Base-by-base conservation (phyloP, 2,329 filamentous ascomycete species). In the Paracorniculantispora psalliotae region DNA sequence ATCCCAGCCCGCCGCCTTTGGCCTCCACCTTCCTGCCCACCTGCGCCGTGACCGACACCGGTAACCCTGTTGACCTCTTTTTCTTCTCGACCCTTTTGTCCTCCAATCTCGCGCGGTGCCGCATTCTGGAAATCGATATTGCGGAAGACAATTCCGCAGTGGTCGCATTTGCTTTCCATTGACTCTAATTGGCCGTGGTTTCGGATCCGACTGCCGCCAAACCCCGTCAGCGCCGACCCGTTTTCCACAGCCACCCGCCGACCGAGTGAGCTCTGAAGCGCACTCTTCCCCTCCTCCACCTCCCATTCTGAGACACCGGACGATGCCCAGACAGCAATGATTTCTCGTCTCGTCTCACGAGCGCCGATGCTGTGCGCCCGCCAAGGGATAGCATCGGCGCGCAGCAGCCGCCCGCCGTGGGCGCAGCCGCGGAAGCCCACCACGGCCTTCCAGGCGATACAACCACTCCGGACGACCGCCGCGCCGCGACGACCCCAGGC, bases 261-360 rank as follows among this genome's bases (percentile, higher is more conserved):
- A 56, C 30, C 13, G 23, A 15, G 7, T n/a, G n/a, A 49, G 33
- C 46, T 35, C 15, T 25, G 19, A 21, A 8, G 13, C 51, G n/a
- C 25, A 2, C 9, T 8, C 5, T 25, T 19, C 15, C 19, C 28
- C 28, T 21, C 43, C 19, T 17, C 43, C 52, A 37, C 17, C 28
- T 35, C 30, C 41, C 19, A 13, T 19, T n/a, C 43, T 12, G 21
- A 41, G 37, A 25, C 50, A 30, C 15, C 23, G 6, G 12, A 57
- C 47, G 26, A 57, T 57, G 55, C 37, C 26, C 25, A 9, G 33
- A 37, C 49, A 33, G 69, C 63, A 47, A 75, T 75, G 73, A 72
- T 75, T 59, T 65, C 71, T 61, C 71, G 72, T 69, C 64, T 75
- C 51, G 61, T 72, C 7, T 63, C 65, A 48, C 69, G 73, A 59